A percentile compares a stretch with the other conserved stretches of the same genome.
Conservation (phyloP, 768 basidiomycete genomes). For the Boletus subparvulus region DNA sequence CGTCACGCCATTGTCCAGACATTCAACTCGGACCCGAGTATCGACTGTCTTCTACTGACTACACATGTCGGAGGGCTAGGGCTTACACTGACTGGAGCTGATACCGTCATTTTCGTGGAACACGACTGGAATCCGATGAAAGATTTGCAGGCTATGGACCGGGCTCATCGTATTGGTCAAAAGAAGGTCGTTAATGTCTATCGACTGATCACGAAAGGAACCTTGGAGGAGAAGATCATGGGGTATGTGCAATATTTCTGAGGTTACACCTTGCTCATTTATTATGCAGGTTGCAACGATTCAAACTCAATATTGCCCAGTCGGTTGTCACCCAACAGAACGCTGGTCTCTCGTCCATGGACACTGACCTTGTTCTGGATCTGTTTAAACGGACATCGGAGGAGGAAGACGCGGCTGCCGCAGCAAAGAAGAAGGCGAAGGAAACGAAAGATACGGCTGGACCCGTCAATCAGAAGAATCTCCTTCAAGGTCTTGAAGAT, state of each 20-base stretch:
- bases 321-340: constrained; percentile 98
- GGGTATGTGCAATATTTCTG: constrained; percentile 56
- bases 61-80: constrained; percentile 97
- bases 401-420: constrained; percentile 67
- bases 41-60: constrained; percentile 92
- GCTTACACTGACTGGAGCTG: constrained; percentile 93
- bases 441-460: constrained; percentile 56
- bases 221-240: constrained; percentile 99
- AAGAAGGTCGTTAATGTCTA: constrained; percentile 99
- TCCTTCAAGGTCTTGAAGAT: constrained; percentile 88
- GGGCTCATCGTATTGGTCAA: constrained; percentile 96
- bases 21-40: constrained; percentile 96
- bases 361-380: constrained; percentile 94
- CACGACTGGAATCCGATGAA: constrained; percentile 99
- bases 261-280: constrained; percentile 4
- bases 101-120: constrained; percentile 99
- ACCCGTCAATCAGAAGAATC: constrained; percentile 72
- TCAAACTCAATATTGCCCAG: constrained; percentile 97
- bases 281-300: constrained; percentile 79
- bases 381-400: constrained; percentile 79
- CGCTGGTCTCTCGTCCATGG: constrained; percentile 90
- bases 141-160: constrained; percentile 98
- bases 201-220: constrained; percentile 94
- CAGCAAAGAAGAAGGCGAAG: constrained; percentile 47
- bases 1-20: constrained; percentile 97